Conservation (phyloP, 768 basidiomycete species). For the Hericium rajendrae region DNA sequence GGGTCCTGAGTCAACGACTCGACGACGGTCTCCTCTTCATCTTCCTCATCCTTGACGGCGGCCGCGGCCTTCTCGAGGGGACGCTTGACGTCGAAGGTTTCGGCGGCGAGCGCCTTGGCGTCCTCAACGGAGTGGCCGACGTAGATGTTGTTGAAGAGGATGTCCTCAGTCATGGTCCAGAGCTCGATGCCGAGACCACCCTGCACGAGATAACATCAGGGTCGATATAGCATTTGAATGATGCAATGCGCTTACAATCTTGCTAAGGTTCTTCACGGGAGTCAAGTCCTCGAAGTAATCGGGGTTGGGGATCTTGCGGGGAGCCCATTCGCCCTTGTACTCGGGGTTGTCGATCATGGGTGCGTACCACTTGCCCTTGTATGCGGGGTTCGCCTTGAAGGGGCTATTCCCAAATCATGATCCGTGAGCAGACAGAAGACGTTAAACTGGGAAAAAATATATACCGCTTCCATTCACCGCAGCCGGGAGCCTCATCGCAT, state of each 20-base stretch:
- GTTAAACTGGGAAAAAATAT: too few relatives aligned
- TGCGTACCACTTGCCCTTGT: slow-evolving; percentile 97
- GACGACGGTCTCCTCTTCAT: slow-evolving; percentile 33
- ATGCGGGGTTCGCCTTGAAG: slow-evolving; percentile 82
- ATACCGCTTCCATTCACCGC: slow-evolving; percentile 88
- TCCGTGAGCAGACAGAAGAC: neutral
- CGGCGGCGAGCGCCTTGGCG: slow-evolving; percentile 71
- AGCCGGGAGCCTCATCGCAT: slow-evolving; percentile 84
- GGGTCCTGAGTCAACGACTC: slow-evolving; percentile 58
- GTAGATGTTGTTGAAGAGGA: slow-evolving; percentile 91
- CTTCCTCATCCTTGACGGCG: slow-evolving; percentile 40
- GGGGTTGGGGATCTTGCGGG: slow-evolving; percentile 87
- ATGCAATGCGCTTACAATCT: slow-evolving; percentile 52
- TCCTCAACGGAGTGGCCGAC: slow-evolving; percentile 83
- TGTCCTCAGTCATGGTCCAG: slow-evolving; percentile 98
- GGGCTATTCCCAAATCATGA: slow-evolving; percentile 36
- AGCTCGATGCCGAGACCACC: slow-evolving; percentile 96
- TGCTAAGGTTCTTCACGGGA: slow-evolving; percentile 74
- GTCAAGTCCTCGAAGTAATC: slow-evolving; percentile 80
- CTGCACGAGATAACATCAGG: slow-evolving; percentile 24
- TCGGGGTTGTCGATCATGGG: slow-evolving; percentile 94
- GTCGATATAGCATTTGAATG: neutral
- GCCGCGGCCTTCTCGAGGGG: slow-evolving; percentile 58
- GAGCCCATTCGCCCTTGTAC: slow-evolving; percentile 93
- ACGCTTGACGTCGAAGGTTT: slow-evolving; percentile 91